phyloP scores from a whole-genome alignment of 805 yeast genomes.

The Lachancea thermotolerans region DNA sequence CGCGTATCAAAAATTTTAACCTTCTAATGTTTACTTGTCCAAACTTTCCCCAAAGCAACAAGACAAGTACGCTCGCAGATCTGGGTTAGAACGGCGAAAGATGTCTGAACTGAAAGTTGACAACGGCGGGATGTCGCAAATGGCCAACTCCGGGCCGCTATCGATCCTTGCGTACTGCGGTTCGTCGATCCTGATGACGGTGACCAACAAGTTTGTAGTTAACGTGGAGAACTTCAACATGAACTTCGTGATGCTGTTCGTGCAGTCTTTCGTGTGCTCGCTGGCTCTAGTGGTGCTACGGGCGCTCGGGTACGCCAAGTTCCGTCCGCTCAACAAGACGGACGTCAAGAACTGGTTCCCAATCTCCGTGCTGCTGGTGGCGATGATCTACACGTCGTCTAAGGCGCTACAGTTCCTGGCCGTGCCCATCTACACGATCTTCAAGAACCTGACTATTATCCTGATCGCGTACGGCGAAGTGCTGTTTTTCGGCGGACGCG shows the following conservation, averaged over 20 bases:
- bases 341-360: slow-evolving; percentile 98
- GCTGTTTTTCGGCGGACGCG: slow-evolving; percentile 90
- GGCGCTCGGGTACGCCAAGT: slow-evolving; percentile 67
- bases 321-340: slow-evolving; percentile 73
- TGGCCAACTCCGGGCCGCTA: slow-evolving; percentile 46
- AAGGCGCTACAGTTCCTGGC: slow-evolving; percentile 88
- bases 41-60: too few species aligned
- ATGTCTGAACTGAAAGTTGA: slow-evolving; percentile 30
- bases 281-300: slow-evolving; percentile 67
- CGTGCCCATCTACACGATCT: slow-evolving; percentile 95
- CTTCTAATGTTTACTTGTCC: background rate
- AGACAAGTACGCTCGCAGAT: too few species aligned
- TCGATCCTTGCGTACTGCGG: slow-evolving; percentile 81
- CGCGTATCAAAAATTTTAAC: background rate
- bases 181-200: slow-evolving; percentile 95
- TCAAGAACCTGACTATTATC: slow-evolving; percentile 94
- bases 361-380: slow-evolving; percentile 78
- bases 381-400: slow-evolving; percentile 93
- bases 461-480: slow-evolving; percentile 98
- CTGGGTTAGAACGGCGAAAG: too few species aligned
- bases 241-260: slow-evolving; percentile 83
- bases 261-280: slow-evolving; percentile 82
- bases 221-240: slow-evolving; percentile 63
- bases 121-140: slow-evolving; percentile 22
- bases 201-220: slow-evolving; percentile 92